A percentile compares a stretch with the other conserved stretches of the same genome.
These are phyloP conservation scores for Beauveria sp. DNA, from an alignment of 2,329 filamentous ascomycete species.

Conservation along the genomic window DNA sequence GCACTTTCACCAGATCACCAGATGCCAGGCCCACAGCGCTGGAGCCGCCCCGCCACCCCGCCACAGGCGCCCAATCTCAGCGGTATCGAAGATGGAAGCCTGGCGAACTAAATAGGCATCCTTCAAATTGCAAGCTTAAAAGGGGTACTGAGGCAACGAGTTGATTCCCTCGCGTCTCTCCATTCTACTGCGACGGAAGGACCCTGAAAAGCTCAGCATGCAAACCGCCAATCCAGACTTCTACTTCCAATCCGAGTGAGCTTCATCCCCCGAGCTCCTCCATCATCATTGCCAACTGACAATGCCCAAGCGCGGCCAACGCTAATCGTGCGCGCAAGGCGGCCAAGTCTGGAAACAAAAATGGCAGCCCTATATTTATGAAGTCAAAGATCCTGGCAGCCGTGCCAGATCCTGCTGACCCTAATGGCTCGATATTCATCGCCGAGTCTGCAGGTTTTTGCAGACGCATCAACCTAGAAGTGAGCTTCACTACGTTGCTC, in stretches of 20 bases:
- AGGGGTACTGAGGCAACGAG: not conserved
- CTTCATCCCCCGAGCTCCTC: slow-evolving; percentile 24
- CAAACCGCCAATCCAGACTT: slow-evolving; percentile 66
- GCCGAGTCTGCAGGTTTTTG: slow-evolving; percentile 83
- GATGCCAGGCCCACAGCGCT: not conserved
- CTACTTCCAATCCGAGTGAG: slow-evolving; percentile 90
- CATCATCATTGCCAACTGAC: slow-evolving; percentile 14
- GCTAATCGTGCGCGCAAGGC: slow-evolving; percentile 52
- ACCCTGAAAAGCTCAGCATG: slow-evolving; percentile 23
- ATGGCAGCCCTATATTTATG: slow-evolving; percentile 72
- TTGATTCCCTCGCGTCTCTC: not conserved
- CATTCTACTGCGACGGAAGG: not conserved
- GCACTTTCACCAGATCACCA: no score
- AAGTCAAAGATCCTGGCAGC: slow-evolving; percentile 82
- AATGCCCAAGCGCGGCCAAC: slow-evolving; percentile 37
- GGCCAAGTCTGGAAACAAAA: slow-evolving; percentile 64
- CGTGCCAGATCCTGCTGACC: slow-evolving; percentile 55
- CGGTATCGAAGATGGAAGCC: slow-evolving; percentile 7
- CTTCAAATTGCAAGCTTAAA: not conserved
- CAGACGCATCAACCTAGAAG: slow-evolving; percentile 66
- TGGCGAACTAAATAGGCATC: slow-evolving; percentile 8
- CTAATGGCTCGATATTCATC: slow-evolving; percentile 57
- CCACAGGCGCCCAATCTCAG: slow-evolving; percentile 1
- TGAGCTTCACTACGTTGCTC: slow-evolving; percentile 29
- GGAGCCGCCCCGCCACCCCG: not conserved